Conservation (phyloP, 768 basidiomycete genomes). For the Austroboletus eburneus region DNA sequence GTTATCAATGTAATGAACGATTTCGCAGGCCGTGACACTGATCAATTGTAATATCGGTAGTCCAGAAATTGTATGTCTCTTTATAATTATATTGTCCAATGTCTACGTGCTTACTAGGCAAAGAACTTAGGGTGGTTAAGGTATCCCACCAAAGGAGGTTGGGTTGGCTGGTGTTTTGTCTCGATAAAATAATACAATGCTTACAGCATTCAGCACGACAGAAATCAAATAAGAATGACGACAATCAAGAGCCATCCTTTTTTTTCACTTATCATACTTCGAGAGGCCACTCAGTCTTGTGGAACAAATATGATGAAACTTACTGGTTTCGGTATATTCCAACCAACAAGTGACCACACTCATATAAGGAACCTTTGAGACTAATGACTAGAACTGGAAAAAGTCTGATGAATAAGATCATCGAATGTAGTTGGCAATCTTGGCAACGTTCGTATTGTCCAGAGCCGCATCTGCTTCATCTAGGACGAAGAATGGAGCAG, state of each 20-base stretch:
- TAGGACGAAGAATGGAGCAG: slow-evolving; percentile 96
- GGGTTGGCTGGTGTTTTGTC: too few relatives aligned
- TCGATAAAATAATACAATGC: too few relatives aligned
- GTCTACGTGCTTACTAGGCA: too few relatives aligned
- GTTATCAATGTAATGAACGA: too few relatives aligned
- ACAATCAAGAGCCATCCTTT: slow-evolving; percentile 2
- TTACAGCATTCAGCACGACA: too few relatives aligned
- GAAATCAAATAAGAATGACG: slow-evolving; percentile 25
- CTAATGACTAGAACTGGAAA: slow-evolving; percentile 98
- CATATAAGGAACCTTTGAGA: slow-evolving; percentile 89
- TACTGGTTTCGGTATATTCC: slow-evolving; percentile 95
- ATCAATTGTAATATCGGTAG: too few relatives aligned
- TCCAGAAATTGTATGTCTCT: too few relatives aligned
- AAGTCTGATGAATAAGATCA: slow-evolving; percentile 72
- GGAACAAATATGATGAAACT: slow-evolving; percentile 17
- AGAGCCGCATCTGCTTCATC: slow-evolving; percentile 98
- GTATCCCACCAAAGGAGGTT: too few relatives aligned
- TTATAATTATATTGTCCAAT: too few relatives aligned
- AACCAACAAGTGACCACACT: slow-evolving; percentile 84
- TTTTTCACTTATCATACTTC: slow-evolving; percentile 26
- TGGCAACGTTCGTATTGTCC: slow-evolving; percentile 98
- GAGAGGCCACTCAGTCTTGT: slow-evolving; percentile 6
- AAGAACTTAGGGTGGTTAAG: too few relatives aligned
- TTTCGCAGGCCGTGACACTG: too few relatives aligned
- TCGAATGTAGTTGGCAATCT: slow-evolving; percentile 93